phyloP scores from a whole-genome alignment of 495 filamentous ascomycete genomes.

The Lasiosphaeria miniovina region DNA sequence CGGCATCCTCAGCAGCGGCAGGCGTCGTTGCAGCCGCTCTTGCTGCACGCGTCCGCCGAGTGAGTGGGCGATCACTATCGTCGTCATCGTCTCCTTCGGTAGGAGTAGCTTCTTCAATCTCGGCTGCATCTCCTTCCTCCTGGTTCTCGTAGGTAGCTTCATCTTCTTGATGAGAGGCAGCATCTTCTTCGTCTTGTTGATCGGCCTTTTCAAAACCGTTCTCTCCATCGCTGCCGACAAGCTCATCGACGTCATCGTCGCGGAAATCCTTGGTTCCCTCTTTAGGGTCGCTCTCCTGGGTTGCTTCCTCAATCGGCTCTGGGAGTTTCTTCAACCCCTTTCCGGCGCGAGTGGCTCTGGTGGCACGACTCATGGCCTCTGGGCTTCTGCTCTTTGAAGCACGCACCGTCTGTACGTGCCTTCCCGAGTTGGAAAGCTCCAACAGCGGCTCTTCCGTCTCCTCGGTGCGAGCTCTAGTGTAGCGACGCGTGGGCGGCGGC shows the following conservation, averaged over 20 bases:
- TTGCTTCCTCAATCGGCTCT: constrained; percentile 58
- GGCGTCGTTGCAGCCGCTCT: constrained; percentile 28
- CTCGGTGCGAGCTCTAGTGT: constrained; percentile 45
- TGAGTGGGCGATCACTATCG: constrained; percentile 63
- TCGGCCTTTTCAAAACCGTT: constrained; percentile 8
- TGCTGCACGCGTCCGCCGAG: constrained; percentile 49
- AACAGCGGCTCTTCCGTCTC: constrained; percentile 42
- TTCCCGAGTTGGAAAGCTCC: constrained; percentile 71
- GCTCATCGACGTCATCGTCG: constrained; percentile 33
- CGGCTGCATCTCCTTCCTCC: constrained; percentile 22
- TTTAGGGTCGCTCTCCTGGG: constrained; percentile 44
- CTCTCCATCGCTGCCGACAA: constrained; percentile 25
- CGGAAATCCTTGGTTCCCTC: constrained; percentile 21
- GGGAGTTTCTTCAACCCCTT: constrained; percentile 64
- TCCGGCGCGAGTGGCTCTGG: constrained; percentile 53
- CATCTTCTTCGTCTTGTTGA: constrained; percentile 12
- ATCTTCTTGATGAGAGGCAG: constrained; percentile 15
- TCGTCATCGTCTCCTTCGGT: constrained; percentile 61
- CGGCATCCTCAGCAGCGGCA: constrained; percentile 30
- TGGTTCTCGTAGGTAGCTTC: constrained; percentile 8
- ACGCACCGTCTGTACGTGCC: constrained; percentile 59
- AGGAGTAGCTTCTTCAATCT: constrained; percentile 36
- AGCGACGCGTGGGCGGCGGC: constrained; percentile 36
- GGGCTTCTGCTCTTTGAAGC: constrained; percentile 59
- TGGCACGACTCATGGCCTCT: constrained; percentile 45